Percentiles rank a stretch among this genome's conserved stretches.
Evolutionary conservation across 2,329 filamentous ascomycete species (phyloP).

Genomic region (Penicillium sp.): DNA sequence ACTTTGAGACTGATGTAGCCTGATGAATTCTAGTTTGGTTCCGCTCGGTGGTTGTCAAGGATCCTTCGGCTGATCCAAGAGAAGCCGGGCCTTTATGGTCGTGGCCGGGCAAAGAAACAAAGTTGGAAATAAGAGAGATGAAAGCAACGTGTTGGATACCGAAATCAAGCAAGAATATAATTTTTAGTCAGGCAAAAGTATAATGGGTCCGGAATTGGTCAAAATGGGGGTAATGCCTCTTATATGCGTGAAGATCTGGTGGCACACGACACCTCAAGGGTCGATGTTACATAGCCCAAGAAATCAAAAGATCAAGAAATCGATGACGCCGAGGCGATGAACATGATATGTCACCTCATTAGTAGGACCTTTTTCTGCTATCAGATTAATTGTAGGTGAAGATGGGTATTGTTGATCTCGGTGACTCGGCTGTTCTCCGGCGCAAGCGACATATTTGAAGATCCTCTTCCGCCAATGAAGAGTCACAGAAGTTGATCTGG

Average conservation of each 20-base stretch:
- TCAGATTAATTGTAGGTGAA: conserved; percentile 4
- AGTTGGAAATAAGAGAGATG: conserved; percentile 9
- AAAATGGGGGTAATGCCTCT: conserved; percentile 9
- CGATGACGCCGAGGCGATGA: not conserved
- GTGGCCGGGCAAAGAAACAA: not conserved
- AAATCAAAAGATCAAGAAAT: conserved; percentile 2
- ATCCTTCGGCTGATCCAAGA: not conserved
- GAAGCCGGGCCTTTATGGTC: conserved; percentile 2
- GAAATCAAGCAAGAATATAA: conserved; percentile 13
- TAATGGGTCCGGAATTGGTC: conserved; percentile 15
- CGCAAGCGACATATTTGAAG: conserved; percentile 11
- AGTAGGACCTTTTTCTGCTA: conserved; percentile 14
- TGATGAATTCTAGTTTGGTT: not conserved
- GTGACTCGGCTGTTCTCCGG: conserved; percentile 7
- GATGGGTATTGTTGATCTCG: conserved; percentile 8
- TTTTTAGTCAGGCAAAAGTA: conserved; percentile 17
- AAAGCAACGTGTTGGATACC: conserved; percentile 8
- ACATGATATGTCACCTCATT: conserved; percentile 9
- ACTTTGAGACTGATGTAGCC: too few relatives aligned
- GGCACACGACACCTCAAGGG: conserved; percentile 15
- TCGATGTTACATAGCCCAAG: conserved; percentile 18
- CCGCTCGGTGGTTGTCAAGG: not conserved
- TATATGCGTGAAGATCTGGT: conserved; percentile 16
- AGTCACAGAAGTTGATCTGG: conserved; percentile 11
- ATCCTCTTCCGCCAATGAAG: conserved; percentile 8